phyloP scores from a whole-genome alignment of 495 filamentous ascomycete genomes.

The Hypoxylon crocopeplum region DNA sequence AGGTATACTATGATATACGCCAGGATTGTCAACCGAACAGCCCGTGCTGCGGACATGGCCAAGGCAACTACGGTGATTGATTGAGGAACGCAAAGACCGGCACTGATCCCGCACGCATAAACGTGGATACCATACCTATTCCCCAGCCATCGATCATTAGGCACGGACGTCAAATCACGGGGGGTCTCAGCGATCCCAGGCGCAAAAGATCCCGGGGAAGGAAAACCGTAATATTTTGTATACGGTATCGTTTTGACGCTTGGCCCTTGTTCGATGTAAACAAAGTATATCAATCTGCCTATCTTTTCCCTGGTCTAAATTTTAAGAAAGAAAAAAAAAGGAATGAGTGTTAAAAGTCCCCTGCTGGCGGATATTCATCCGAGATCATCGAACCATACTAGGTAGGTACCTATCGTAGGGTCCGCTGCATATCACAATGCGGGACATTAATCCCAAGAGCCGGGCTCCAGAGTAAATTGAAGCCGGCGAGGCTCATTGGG shows the following conservation, averaged over 20 bases:
- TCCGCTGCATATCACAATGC: conserved; percentile 8
- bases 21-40: too few relatives aligned
- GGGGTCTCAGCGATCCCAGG: too few relatives aligned
- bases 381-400: conserved; percentile 9
- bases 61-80: too few relatives aligned
- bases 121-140: conserved; percentile 1
- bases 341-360: neutral
- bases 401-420: neutral
- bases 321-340: neutral
- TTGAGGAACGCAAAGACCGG: conserved; percentile 2
- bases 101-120: conserved; percentile 28
- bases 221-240: too few relatives aligned
- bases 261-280: conserved; percentile 13
- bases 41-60: too few relatives aligned
- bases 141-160: conserved; percentile 7
- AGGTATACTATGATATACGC: too few relatives aligned
- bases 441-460: conserved; percentile 17
- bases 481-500: neutral
- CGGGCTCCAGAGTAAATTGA: conserved; percentile 2
- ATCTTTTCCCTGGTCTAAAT: neutral
- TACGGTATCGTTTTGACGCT: neutral
- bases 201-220: too few relatives aligned
- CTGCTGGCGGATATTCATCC: conserved; percentile 10
- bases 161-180: conserved; percentile 16
- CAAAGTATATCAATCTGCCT: conserved; percentile 1